phyloP scores from a whole-genome alignment of 805 yeast genomes.

The Wickerhamiella qilinensis region DNA sequence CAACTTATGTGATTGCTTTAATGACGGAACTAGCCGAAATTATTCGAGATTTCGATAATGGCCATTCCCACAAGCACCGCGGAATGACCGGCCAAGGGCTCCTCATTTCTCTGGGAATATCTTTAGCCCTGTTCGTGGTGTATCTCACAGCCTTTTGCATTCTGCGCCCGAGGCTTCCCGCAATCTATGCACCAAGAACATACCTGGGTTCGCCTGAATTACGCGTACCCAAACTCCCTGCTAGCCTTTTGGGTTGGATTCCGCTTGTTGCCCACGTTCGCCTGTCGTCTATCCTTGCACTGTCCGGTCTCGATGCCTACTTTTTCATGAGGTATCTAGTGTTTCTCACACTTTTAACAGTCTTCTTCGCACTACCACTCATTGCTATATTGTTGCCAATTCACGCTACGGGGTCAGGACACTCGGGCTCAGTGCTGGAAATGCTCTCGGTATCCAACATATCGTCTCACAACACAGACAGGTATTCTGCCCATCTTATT shows the following conservation, averaged over 20 bases:
- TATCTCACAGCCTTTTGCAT: slow-evolving; percentile 29
- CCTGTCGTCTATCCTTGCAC: slow-evolving; percentile 28
- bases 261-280: slow-evolving; percentile 26
- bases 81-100: slow-evolving; percentile 10
- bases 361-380: slow-evolving; percentile 35
- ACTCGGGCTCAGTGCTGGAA: slow-evolving; percentile 37
- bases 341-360: slow-evolving; percentile 35
- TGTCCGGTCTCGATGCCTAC: slow-evolving; percentile 57
- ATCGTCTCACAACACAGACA: slow-evolving; percentile 31
- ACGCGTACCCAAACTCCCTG: slow-evolving; percentile 18
- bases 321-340: slow-evolving; percentile 49
- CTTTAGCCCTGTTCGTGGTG: slow-evolving; percentile 31
- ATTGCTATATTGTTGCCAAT: slow-evolving; percentile 50
- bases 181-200: slow-evolving; percentile 41
- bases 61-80: not conserved
- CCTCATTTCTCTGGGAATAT: slow-evolving; percentile 27
- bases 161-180: slow-evolving; percentile 21
- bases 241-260: slow-evolving; percentile 43
- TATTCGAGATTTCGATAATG: not conserved
- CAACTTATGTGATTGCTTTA: too few relatives aligned
- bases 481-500: slow-evolving; percentile 47
- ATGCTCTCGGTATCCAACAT: slow-evolving; percentile 56
- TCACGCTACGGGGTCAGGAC: slow-evolving; percentile 30
- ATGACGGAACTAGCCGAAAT: not conserved
- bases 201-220: slow-evolving; percentile 28